Conservation (phyloP, 23 red algal genomes). For the Gracilariopsis chorda region DNA sequence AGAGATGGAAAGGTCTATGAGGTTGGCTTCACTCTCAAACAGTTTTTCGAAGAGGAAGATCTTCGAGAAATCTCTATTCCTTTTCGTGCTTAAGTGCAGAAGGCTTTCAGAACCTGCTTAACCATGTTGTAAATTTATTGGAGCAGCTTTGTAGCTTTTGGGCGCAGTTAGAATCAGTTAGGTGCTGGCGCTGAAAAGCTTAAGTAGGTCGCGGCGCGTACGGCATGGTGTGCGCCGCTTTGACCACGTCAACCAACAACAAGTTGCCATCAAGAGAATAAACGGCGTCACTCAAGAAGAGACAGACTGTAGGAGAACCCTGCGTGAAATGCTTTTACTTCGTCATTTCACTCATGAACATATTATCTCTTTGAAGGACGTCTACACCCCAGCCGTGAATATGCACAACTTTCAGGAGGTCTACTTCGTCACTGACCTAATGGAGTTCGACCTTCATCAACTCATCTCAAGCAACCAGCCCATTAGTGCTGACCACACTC, state of each 20-base stretch:
- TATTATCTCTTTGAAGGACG: conserved; percentile 84
- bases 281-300: conserved; percentile 73
- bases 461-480: conserved; percentile 83
- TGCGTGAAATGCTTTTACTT: conserved; percentile 91
- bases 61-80: not conserved
- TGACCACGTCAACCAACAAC: conserved; percentile 30
- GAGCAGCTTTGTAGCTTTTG: too few species aligned
- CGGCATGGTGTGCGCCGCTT: conserved; percentile 86
- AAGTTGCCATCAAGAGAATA: conserved; percentile 95
- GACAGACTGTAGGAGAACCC: conserved; percentile 80
- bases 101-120: too few species aligned
- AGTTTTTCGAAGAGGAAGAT: not conserved
- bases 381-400: conserved; percentile 69
- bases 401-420: conserved; percentile 79
- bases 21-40: not conserved
- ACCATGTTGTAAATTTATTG: too few species aligned
- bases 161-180: too few species aligned
- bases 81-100: too few species aligned
- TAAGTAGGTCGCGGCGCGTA: conserved; percentile 97
- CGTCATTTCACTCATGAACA: conserved; percentile 93
- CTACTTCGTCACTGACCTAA: conserved; percentile 89
- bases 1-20: not conserved
- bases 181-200: too few species aligned
- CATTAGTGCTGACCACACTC: conserved; percentile 82
- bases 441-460: conserved; percentile 98